Evolutionary conservation across 495 filamentous ascomycete species (phyloP), one percentile per base, ranked within the genome.

Genomic region (Amorphotheca resinae): DNA sequence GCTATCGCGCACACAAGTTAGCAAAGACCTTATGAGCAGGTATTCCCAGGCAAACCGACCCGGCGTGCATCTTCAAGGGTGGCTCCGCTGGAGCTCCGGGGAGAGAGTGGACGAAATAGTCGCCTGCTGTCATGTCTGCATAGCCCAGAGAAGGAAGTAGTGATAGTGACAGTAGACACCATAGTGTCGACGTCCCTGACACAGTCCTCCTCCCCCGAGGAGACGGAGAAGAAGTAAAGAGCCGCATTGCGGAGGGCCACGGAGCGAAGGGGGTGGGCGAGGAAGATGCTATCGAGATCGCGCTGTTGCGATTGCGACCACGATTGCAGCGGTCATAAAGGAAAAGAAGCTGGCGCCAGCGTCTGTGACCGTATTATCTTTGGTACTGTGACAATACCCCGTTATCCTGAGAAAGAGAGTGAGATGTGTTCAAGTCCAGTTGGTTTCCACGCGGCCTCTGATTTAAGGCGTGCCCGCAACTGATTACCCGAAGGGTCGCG

Each of bases 21-120:
- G 38, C 20, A 8, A 40, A 35, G 14, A 23, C 16, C 16, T 21
- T 6, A 18, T 6, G 21, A 30, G 11, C 20, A 32, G 9, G 33
- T 23, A 14, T 7, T 22, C 11, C 17, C 7, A 12, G 1, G 20
- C 30, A 33, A 38, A 66, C 82, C 67, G 62, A 95, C 87, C 89
- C 91, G 63, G 91, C 91, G 70, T 95, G 89, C 88, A 96, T 95
- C 67, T 93, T 95, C 50, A 93, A 58, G 44, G 87, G 59, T 7
- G 87, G 82, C 0, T 80, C 83, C 28, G 76, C 69, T 11, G 91
- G 91, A n/a, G 76, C 77, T 23, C 91, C 91, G 3, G 91, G 91
- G 15, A 98, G 66, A 7, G 72, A 73, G 45, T 74, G 72, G 17
- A 98, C 80, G 65, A 80, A 98, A 62, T 95, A 98, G 59, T 96